Conservation (phyloP, 257 asterid genomes). For the Nicotiana otophora region DNA sequence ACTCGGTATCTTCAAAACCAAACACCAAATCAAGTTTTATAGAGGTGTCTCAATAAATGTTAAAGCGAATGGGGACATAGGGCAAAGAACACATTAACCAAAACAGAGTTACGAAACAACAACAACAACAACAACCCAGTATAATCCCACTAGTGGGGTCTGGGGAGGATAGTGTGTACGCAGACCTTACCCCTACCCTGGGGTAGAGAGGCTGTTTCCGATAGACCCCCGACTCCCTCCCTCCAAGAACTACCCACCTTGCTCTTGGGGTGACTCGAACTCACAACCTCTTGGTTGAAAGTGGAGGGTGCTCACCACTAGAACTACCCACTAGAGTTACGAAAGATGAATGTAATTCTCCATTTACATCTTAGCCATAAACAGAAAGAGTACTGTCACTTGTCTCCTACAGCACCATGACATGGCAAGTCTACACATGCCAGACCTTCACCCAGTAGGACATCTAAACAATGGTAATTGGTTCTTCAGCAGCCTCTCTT, state of each 20-base stretch:
- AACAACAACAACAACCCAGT: too few relatives aligned
- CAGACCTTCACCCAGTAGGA: not conserved
- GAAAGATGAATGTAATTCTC: not conserved
- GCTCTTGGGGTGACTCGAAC: too few relatives aligned
- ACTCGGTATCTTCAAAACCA: not conserved
- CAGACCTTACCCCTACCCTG: too few relatives aligned
- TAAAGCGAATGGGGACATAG: not conserved
- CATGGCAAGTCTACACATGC: conserved; percentile 1
- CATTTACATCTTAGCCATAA: not conserved
- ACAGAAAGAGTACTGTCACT: not conserved
- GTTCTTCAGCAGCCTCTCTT: not conserved
- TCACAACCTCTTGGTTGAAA: too few relatives aligned
- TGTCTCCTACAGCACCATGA: not conserved
- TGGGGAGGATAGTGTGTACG: too few relatives aligned
- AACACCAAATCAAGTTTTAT: not conserved
- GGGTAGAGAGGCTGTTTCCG: too few relatives aligned
- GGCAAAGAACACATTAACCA: not conserved
- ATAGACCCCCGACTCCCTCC: too few relatives aligned
- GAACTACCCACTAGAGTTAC: not conserved
- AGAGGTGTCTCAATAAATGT: not conserved
- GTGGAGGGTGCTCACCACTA: too few relatives aligned
- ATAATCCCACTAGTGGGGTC: too few relatives aligned
- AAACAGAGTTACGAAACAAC: not conserved
- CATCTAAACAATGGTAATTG: not conserved
- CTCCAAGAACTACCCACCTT: too few relatives aligned